Evolutionary conservation across 148 eudicot genomes (phyloP), one percentile per base, ranked within the genome.

Genomic region (Selenicereus undatus): DNA sequence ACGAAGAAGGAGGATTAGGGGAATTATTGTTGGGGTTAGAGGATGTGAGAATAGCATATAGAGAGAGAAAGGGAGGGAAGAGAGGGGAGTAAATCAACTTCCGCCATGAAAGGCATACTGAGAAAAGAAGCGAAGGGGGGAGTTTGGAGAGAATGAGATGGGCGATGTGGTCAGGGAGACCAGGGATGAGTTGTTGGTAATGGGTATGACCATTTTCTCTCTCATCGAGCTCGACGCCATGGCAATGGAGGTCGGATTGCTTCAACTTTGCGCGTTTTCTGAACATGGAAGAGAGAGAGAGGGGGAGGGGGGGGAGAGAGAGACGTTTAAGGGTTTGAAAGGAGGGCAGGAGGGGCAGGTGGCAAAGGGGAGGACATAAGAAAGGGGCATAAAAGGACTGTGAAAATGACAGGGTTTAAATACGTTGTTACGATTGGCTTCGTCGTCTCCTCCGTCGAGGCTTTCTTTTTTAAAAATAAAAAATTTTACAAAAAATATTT

Each of bases 101-200:
- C 4, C 97, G 90, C 98, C 97, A 95, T 0, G 88, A 79, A 35
- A 65, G 84, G 82, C 87, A 87, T 42, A 91, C 90, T 45, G 90
- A 84, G 89, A 71, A 91, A 62, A 95, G 87, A 4, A 50, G 76
- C 21, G 89, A 79, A 0, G 97, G 94, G 32, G 78, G 92, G 58
- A 93, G 76, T 22, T 42, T 72, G 16, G 89, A 86, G 30, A 95
- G 91, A 81, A 86, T 81, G 36, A 92, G 75, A 0, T 90, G 89
- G 13, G 98, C 86, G 36, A 95, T 78, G 83, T 93, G 83, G 50
- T 95, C 90, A 0, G 98, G 97, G 0, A 95, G 86, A 0, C 94
- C 97, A 0, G 94, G 96, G 7, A 95, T 84, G 3, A 95, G 80
- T 3, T 79, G 45, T 4, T 69, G 54, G 2, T 69, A 27, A n/a